Conservation (phyloP, 495 filamentous ascomycete genomes). For the Aspergillus indologenus region DNA sequence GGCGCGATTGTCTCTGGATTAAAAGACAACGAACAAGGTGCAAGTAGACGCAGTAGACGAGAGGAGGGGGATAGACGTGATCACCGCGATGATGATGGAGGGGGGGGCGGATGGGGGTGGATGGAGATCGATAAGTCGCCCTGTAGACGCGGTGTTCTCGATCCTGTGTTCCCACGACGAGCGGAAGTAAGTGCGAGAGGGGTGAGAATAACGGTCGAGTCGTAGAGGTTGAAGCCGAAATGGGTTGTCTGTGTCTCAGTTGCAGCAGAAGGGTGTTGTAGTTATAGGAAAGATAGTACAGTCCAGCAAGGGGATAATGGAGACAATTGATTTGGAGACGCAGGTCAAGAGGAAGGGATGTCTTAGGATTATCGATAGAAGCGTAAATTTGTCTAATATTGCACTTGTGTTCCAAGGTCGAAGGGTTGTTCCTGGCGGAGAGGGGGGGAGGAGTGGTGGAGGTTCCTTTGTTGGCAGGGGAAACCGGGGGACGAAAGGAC, state of each 20-base stretch:
- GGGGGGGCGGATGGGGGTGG: constrained; percentile 10
- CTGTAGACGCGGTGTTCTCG: constrained; percentile 23
- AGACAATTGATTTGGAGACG: constrained; percentile 15
- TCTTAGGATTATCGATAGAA: constrained; percentile 20
- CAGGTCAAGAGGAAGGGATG: constrained; percentile 16
- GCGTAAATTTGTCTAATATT: constrained; percentile 9
- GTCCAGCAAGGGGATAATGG: constrained; percentile 30
- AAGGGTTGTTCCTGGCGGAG: constrained; percentile 6
- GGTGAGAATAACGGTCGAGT: constrained; percentile 4
- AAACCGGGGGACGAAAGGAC: background rate
- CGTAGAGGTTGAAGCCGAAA: constrained; percentile 10
- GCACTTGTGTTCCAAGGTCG: background rate
- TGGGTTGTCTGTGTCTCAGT: constrained; percentile 32
- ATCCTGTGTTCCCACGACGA: constrained; percentile 11
- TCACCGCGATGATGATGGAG: constrained; percentile 6
- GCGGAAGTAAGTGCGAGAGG: constrained; percentile 4
- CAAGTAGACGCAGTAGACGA: constrained; percentile 5
- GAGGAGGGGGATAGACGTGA: constrained; percentile 6
- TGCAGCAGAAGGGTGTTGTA: constrained; percentile 25
- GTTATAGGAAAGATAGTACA: constrained; percentile 22
- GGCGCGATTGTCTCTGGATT: constrained; percentile 25
- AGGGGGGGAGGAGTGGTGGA: constrained; percentile 3
- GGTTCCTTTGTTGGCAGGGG: constrained; percentile 3
- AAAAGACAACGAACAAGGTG: constrained; percentile 15
- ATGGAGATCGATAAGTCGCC: constrained; percentile 17